Evolutionary conservation across 805 yeast species (phyloP), one percentile per base, ranked within the genome.

Genomic region (Maudiozyma bulderi): DNA sequence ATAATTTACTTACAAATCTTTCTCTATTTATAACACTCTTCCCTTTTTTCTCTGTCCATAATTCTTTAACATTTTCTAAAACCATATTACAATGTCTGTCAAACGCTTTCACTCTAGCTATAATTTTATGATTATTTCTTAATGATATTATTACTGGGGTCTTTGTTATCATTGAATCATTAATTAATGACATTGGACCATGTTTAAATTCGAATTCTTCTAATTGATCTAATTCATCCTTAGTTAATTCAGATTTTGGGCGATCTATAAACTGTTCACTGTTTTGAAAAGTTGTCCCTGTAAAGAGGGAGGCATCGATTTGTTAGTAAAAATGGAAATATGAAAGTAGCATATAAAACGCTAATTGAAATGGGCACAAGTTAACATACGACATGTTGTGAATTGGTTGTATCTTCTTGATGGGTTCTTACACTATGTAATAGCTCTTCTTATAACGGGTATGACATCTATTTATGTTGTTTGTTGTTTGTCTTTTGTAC

Each of bases 31-130:
- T 51, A 13, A 80, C 74, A 5, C 82, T 74, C 57, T 83, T 80
- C 48, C 84, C 82, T 56, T 78, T 80, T 60, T 83, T 84, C 6
- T 93, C 95, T 46, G 81, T 79, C 56, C 80, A 72, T 45, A 84
- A 72, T 62, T 93, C 99, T 64, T 86, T 88, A 35, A 91, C 97
- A 58, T 89, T 87, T 60, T 87, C 96, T 51, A 93, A 71, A 8
- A 93, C 83, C 85, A 93, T 79, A 66, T 93, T 93, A 54, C 96
- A 84, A 68, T 93, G 99, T 62, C 96, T 81, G 65, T 93, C 99
- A 66, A 89, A 93, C 0, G 98, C 97, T 61, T 86, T 86, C 46
- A 93, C 93, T 55, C 86, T 80, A 1, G 90, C 96, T 32, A 93
- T 76, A 40, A 93, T 73, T 67, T 93, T 93, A 63, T 90, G 96